Evolutionary conservation across 768 basidiomycete species (phyloP).

Genomic region (Lentinus brumalis): DNA sequence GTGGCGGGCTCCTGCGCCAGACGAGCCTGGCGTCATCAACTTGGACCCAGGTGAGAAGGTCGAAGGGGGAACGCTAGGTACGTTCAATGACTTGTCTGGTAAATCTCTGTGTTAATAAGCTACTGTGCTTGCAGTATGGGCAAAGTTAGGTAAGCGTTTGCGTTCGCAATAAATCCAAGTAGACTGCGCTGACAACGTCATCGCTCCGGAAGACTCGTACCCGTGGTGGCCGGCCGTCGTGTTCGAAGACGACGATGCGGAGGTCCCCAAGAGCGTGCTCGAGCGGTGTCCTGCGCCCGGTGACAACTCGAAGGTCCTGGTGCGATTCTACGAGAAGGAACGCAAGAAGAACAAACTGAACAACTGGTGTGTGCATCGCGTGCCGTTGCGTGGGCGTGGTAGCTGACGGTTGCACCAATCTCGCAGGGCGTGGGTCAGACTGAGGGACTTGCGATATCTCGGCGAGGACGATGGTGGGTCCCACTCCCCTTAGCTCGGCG

Average conservation of each 20-base stretch:
- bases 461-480: constrained; percentile 69
- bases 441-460: constrained; percentile 60
- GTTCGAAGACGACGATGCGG: constrained; percentile 54
- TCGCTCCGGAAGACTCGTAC: constrained; percentile 53
- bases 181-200: neutral
- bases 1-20: constrained; percentile 2
- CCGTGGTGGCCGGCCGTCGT: constrained; percentile 92
- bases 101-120: neutral
- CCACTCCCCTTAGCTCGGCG: neutral
- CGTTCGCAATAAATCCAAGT: too few relatives aligned
- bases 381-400: neutral
- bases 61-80: constrained; percentile 68
- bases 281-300: neutral
- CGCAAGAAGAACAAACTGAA: constrained; percentile 57
- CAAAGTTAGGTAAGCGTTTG: constrained; percentile 57
- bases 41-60: constrained; percentile 40
- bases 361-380: constrained; percentile 47
- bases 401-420: constrained; percentile 1
- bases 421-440: constrained; percentile 62
- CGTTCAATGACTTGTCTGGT: constrained; percentile 22
- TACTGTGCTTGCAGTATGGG: constrained; percentile 65
- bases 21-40: constrained; percentile 35
- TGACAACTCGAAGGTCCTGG: constrained; percentile 49
- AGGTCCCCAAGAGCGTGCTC: constrained; percentile 47
- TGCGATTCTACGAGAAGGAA: constrained; percentile 78